Conservation (phyloP, 2,329 filamentous ascomycete genomes). For the Xylariaceae sp. region DNA sequence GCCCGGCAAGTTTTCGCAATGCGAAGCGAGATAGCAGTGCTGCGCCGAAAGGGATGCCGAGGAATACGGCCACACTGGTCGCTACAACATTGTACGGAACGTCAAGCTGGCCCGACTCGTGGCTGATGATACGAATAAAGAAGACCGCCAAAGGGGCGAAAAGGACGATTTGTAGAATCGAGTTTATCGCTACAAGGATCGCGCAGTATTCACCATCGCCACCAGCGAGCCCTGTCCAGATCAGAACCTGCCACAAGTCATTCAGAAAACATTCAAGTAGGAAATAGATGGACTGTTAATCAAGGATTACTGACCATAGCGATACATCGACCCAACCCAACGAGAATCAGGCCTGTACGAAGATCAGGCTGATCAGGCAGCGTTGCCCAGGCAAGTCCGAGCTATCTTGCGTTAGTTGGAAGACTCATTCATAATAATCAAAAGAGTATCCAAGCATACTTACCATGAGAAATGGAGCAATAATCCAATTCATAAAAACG, state of each 20-base stretch:
- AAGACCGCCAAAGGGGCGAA: conserved; percentile 66
- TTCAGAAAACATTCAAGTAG: conserved; percentile 5
- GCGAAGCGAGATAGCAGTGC: conserved; percentile 71
- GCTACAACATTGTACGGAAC: conserved; percentile 66
- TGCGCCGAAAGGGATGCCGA: conserved; percentile 77
- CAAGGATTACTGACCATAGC: conserved; percentile 62
- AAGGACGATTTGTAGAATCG: conserved; percentile 68
- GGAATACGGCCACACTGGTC: conserved; percentile 76
- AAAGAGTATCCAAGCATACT: conserved; percentile 8
- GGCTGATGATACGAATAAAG: conserved; percentile 67
- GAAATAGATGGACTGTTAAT: neutral
- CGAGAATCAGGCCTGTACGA: conserved; percentile 69
- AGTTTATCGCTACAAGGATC: conserved; percentile 72
- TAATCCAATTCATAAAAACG: conserved; percentile 74
- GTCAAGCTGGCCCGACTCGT: conserved; percentile 30
- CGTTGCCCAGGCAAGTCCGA: conserved; percentile 65
- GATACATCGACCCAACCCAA: conserved; percentile 81
- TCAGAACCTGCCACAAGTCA: conserved; percentile 39
- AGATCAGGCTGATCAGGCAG: conserved; percentile 56
- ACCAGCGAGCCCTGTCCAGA: conserved; percentile 75
- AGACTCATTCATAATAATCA: neutral
- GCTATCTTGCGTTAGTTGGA: conserved; percentile 35
- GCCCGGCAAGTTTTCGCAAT: conserved; percentile 51
- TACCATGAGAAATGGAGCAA: conserved; percentile 81
- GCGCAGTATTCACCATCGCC: conserved; percentile 82